Base-by-base conservation (phyloP, 352 stramenopile species). In the Thalassiosira pacifica region DNA sequence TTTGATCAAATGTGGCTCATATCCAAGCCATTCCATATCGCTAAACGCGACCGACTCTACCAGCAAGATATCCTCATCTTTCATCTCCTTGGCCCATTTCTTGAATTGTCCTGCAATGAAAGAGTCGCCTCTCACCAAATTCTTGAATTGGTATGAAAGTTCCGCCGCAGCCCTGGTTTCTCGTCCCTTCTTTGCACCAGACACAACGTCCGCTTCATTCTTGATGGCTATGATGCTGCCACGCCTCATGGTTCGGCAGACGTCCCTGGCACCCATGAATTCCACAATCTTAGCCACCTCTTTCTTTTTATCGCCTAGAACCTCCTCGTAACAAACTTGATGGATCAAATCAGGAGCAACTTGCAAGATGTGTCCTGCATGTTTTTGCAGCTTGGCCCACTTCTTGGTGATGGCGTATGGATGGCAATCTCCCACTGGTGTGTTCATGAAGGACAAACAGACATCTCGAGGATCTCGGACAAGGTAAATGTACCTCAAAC, bases 401-500 rank as follows among this genome's bases (percentile, higher is more conserved):
- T 89, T 89, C 22, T 73, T 80, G 0, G 32, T 29, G 37, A 89
- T 89, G n/a, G 48, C 60, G 52, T 87, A 79, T 8, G 16, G 60
- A 48, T 89, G 83, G 32, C 75, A 85, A 66, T 89, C 83, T 16
- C 83, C 83, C 6, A 89, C 83, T 16, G 78, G 83, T 32, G 83
- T 89, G 27, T 84, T 87, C 74, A 85, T 82, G 48, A 89, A 89
- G 31, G 67, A 82, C 26, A 89, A 37, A 8, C 18, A 37, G 6
- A 89, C 83, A 79, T 89, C 83, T 45, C 78, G 67, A 60, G 73
- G 78, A 79, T 89, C 83, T 19, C 83, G 68, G 16, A 89, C 73
- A 3, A 89, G 64, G 27, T 89, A 89, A 22, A 89, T 84, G 60
- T 87, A 89, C 18, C 83, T 57, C 0, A 89, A 64, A 42, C 83